Percentiles rank a stretch among this genome's conserved stretches.
These are phyloP conservation scores for Eucalyptus grandis DNA, from an alignment of 345 rosid genomes.

Conservation along the genomic window DNA sequence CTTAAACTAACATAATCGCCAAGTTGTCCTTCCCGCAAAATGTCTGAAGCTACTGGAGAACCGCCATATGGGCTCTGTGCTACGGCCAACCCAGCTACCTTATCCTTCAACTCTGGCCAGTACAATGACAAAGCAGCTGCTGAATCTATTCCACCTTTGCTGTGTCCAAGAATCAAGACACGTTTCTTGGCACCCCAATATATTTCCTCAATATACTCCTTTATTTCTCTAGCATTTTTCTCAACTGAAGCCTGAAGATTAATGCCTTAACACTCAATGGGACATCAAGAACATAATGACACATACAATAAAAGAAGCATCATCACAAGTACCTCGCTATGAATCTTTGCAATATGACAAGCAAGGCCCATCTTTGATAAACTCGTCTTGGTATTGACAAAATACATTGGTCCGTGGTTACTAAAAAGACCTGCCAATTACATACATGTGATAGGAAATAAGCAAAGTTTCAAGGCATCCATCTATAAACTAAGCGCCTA, in stretches of 20 bases:
- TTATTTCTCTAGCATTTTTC: slow-evolving; percentile 91
- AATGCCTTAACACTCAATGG: slow-evolving; percentile 5
- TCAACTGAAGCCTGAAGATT: slow-evolving; percentile 82
- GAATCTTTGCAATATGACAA: slow-evolving; percentile 98
- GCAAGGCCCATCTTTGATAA: slow-evolving; percentile 91
- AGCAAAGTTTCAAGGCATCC: not conserved
- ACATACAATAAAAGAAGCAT: not conserved
- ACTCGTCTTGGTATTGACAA: slow-evolving; percentile 66
- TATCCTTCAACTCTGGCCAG: slow-evolving; percentile 95
- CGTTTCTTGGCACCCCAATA: slow-evolving; percentile 93
- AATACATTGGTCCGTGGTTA: slow-evolving; percentile 95
- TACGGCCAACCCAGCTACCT: slow-evolving; percentile 83
- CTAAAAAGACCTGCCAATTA: slow-evolving; percentile 83
- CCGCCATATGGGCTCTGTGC: slow-evolving; percentile 98
- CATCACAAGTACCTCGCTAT: slow-evolving; percentile 62
- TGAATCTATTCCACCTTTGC: slow-evolving; percentile 97
- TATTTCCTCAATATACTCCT: slow-evolving; percentile 90
- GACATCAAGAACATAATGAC: not conserved
- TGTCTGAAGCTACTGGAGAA: slow-evolving; percentile 90
- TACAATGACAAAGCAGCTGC: slow-evolving; percentile 91
- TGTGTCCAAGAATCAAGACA: slow-evolving; percentile 92
- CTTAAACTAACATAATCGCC: slow-evolving; percentile 83
- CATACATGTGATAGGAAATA: not conserved
- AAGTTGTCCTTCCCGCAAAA: slow-evolving; percentile 87
- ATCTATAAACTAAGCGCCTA: not conserved